Evolutionary conservation across 176 grass and related monocot genomes (phyloP).

Genomic region (Leersia perrieri): DNA sequence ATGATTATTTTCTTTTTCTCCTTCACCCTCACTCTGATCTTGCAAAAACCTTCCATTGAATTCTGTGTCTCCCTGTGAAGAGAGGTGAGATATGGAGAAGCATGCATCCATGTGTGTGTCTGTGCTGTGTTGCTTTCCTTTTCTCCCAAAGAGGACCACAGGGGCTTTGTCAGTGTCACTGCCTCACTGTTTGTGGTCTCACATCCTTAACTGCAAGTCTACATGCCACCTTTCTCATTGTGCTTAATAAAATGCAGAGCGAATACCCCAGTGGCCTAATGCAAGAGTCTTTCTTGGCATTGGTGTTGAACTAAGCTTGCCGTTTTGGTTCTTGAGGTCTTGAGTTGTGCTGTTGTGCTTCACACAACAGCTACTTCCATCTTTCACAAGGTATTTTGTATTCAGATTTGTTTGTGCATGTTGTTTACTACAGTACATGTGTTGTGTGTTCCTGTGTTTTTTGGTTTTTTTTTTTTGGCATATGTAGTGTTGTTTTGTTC

Average conservation of each 20-base stretch:
- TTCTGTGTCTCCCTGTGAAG: neutral
- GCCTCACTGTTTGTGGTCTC: slow-evolving; percentile 16
- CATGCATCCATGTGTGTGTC: neutral
- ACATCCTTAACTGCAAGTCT: slow-evolving; percentile 22
- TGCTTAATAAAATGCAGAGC: neutral
- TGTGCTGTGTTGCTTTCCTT: slow-evolving; percentile 1
- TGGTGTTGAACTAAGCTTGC: neutral
- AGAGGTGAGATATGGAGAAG: neutral
- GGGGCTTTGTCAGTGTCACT: slow-evolving; percentile 12
- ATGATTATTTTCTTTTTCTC: neutral
- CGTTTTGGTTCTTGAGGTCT: neutral
- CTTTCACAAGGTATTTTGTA: slow-evolving; percentile 21
- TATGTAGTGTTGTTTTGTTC: neutral
- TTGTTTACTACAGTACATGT: neutral
- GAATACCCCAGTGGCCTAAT: slow-evolving; percentile 18
- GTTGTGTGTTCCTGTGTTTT: neutral
- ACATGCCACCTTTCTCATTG: slow-evolving; percentile 27
- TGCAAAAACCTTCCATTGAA: neutral
- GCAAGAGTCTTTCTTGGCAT: neutral
- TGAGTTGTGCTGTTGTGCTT: neutral
- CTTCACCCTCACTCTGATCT: neutral
- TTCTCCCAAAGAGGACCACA: slow-evolving; percentile 42
- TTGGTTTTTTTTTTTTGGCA: neutral
- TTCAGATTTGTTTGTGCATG: neutral
- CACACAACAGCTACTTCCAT: neutral